These are phyloP conservation scores for Corylus americana DNA, from an alignment of 306 rosid species.

Conservation along the genomic window DNA sequence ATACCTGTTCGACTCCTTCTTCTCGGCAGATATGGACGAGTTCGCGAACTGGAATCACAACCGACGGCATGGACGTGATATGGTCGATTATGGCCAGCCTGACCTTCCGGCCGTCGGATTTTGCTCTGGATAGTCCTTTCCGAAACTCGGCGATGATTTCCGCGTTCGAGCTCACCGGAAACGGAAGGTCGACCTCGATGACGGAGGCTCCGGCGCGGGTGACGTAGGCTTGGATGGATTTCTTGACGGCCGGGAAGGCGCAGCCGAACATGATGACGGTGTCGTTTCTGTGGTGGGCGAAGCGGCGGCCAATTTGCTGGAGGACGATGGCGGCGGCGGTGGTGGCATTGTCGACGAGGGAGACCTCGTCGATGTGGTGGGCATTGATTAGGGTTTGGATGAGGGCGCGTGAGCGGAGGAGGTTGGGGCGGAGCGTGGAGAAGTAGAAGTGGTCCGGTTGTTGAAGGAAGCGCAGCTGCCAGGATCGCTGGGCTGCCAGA, in stretches of 20 bases:
- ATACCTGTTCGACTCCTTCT: slow-evolving; percentile 58
- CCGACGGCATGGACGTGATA: slow-evolving; percentile 61
- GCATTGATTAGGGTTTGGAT: slow-evolving; percentile 44
- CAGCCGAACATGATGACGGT: slow-evolving; percentile 49
- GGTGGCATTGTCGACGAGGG: slow-evolving; percentile 63
- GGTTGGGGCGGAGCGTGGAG: slow-evolving; percentile 37
- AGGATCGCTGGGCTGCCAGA: slow-evolving; percentile 40
- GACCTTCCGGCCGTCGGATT: slow-evolving; percentile 48
- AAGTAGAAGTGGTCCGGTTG: slow-evolving; percentile 60
- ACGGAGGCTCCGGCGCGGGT: slow-evolving; percentile 42
- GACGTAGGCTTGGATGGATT: slow-evolving; percentile 62
- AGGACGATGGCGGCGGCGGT: slow-evolving; percentile 68
- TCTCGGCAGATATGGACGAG: slow-evolving; percentile 51
- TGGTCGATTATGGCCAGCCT: slow-evolving; percentile 65
- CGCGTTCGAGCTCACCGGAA: slow-evolving; percentile 47
- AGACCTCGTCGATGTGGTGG: slow-evolving; percentile 38
- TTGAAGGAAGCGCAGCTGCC: slow-evolving; percentile 55
- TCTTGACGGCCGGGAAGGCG: slow-evolving; percentile 59
- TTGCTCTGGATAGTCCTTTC: slow-evolving; percentile 48
- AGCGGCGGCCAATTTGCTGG: slow-evolving; percentile 43
- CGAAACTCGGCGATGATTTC: slow-evolving; percentile 45
- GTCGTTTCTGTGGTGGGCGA: slow-evolving; percentile 29
- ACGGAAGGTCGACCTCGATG: slow-evolving; percentile 52
- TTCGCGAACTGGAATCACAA: slow-evolving; percentile 51
- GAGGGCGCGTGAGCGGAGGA: slow-evolving; percentile 36